A percentile compares a stretch with the other conserved stretches of the same genome.
Conservation (phyloP, 345 rosid genomes). For the Raphanus raphanistrum region DNA sequence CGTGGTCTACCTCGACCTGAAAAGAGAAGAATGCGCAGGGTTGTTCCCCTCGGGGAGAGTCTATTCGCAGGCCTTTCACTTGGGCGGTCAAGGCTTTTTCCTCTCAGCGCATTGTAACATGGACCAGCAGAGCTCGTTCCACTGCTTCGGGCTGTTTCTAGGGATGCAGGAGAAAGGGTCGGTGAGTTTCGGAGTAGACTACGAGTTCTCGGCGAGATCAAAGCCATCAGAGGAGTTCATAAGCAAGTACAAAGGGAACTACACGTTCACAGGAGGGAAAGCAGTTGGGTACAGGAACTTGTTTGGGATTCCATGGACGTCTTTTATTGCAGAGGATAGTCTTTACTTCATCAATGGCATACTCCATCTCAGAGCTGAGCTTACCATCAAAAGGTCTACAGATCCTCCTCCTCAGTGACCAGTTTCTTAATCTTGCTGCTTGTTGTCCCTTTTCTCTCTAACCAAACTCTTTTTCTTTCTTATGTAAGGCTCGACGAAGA, state of each 20-base stretch:
- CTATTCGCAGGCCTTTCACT: not conserved
- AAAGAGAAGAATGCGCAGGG: not conserved
- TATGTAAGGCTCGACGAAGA: conserved; percentile 1
- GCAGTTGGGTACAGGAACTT: not conserved
- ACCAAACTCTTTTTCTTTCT: not conserved
- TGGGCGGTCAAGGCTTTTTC: not conserved
- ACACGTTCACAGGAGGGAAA: not conserved
- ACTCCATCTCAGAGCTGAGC: conserved; percentile 93
- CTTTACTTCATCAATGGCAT: conserved; percentile 76
- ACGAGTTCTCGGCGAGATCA: not conserved
- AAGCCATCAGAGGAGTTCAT: not conserved
- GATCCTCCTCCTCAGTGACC: conserved; percentile 29
- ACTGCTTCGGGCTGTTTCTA: not conserved
- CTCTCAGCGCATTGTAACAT: not conserved
- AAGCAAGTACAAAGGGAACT: not conserved
- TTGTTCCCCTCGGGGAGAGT: not conserved
- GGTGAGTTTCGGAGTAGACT: not conserved
- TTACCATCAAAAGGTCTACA: conserved; percentile 57
- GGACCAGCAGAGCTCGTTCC: not conserved
- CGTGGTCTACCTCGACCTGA: conserved; percentile 86
- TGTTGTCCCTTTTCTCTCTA: conserved; percentile 16
- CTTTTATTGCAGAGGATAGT: conserved; percentile 36
- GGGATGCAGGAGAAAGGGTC: conserved; percentile 5
- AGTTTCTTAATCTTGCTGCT: not conserved
- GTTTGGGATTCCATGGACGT: not conserved